Percentiles rank a stretch among this genome's conserved stretches.
These are phyloP conservation scores for Tetradesmus obliquus DNA, from an alignment of 139 green algal genomes.

Conservation along the genomic window DNA sequence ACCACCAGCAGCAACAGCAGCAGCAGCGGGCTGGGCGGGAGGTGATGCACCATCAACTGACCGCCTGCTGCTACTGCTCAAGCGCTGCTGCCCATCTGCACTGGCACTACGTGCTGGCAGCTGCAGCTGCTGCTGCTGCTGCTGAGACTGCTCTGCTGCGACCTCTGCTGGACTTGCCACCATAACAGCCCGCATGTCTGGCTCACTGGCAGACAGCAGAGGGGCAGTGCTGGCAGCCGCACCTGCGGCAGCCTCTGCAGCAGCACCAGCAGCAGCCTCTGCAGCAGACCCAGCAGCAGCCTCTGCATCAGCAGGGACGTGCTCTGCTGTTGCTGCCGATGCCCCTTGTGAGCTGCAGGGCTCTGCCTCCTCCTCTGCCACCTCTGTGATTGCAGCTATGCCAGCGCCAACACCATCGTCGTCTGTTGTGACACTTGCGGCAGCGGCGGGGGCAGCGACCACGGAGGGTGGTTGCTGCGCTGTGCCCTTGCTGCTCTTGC, in stretches of 20 bases:
- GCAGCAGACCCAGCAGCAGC: background rate
- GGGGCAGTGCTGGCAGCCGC: background rate
- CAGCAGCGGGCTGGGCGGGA: background rate
- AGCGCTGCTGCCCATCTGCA: background rate
- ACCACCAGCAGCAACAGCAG: background rate
- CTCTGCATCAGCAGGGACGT: background rate
- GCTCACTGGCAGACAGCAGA: conserved; percentile 24
- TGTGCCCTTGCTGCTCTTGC: background rate
- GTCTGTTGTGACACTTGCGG: background rate
- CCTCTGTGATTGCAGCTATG: background rate
- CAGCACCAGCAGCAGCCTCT: background rate
- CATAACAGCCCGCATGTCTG: conserved; percentile 29
- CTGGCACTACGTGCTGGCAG: background rate
- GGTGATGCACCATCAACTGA: background rate
- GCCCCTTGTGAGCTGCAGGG: background rate
- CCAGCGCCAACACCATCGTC: background rate
- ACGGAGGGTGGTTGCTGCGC: conserved; percentile 1
- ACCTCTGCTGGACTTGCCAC: conserved; percentile 28
- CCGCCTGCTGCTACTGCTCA: background rate
- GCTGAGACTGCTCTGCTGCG: background rate
- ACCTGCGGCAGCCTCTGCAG: background rate
- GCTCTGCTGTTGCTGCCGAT: background rate
- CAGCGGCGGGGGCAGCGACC: background rate
- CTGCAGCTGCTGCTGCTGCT: background rate
- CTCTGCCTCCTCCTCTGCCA: background rate